These are phyloP conservation scores for Daldinia eschscholtzii DNA, from an alignment of 2,329 filamentous ascomycete species.

Conservation along the genomic window DNA sequence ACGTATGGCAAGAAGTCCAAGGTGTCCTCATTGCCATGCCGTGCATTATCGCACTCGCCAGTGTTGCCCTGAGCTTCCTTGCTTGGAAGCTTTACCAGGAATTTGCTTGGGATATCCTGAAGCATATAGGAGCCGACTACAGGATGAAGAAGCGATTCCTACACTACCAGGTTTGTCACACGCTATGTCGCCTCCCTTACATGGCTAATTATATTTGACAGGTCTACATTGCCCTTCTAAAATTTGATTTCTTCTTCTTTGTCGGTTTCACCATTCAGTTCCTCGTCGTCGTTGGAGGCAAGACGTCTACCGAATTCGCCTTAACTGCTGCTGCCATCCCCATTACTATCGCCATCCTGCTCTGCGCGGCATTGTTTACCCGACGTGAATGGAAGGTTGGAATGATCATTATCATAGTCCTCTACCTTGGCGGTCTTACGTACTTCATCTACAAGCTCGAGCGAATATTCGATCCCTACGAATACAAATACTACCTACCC, in stretches of 20 bases:
- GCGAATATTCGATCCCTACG: slow-evolving; percentile 84
- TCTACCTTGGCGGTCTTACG: slow-evolving; percentile 89
- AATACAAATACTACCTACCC: slow-evolving; percentile 74
- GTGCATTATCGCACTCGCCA: slow-evolving; percentile 81
- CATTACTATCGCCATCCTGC: slow-evolving; percentile 88
- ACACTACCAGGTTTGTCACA: slow-evolving; percentile 83
- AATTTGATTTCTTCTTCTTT: slow-evolving; percentile 99
- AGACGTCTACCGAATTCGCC: slow-evolving; percentile 79
- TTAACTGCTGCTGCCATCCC: slow-evolving; percentile 92
- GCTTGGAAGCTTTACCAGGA: slow-evolving; percentile 98
- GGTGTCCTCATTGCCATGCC: slow-evolving; percentile 89
- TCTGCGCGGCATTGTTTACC: slow-evolving; percentile 87
- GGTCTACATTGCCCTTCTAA: slow-evolving; percentile 97
- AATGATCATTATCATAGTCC: slow-evolving; percentile 81
- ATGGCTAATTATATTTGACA: slow-evolving; percentile 55
- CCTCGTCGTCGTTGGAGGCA: slow-evolving; percentile 85
- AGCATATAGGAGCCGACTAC: slow-evolving; percentile 97
- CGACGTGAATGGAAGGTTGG: slow-evolving; percentile 83
- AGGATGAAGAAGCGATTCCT: slow-evolving; percentile 97
- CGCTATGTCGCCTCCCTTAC: neutral
- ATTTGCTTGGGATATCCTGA: slow-evolving; percentile 99
- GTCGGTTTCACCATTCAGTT: slow-evolving; percentile 98
- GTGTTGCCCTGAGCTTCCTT: slow-evolving; percentile 78
- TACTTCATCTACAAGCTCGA: slow-evolving; percentile 99
- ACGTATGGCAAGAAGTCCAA: slow-evolving; percentile 77